Evolutionary conservation across 352 stramenopile genomes (phyloP).

Genomic region (Phytophthora meadii): DNA sequence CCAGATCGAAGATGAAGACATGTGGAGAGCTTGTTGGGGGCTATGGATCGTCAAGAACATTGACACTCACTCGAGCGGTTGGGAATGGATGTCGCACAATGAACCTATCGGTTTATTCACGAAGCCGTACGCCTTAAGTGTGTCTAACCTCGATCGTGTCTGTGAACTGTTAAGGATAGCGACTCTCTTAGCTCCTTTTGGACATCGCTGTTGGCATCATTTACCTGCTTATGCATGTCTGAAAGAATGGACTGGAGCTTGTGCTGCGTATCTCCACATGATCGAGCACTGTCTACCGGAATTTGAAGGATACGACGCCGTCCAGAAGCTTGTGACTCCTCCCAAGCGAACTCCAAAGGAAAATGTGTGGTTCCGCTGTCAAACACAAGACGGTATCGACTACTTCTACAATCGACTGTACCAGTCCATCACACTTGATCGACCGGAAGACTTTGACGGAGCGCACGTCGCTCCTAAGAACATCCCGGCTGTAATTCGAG

Average conservation of each 20-base stretch:
- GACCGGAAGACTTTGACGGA: slow-evolving; percentile 66
- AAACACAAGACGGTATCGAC: slow-evolving; percentile 49
- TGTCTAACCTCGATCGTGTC: slow-evolving; percentile 45
- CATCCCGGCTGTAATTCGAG: slow-evolving; percentile 55
- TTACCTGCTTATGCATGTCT: slow-evolving; percentile 63
- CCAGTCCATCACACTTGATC: slow-evolving; percentile 50
- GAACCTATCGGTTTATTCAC: slow-evolving; percentile 75
- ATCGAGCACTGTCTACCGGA: slow-evolving; percentile 52
- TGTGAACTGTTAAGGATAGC: slow-evolving; percentile 36
- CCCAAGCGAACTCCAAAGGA: slow-evolving; percentile 56
- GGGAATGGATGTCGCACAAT: slow-evolving; percentile 72
- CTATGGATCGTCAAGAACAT: slow-evolving; percentile 86
- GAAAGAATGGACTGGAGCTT: slow-evolving; percentile 55
- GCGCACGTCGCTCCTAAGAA: slow-evolving; percentile 27
- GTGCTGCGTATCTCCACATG: slow-evolving; percentile 66
- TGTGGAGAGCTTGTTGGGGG: slow-evolving; percentile 61
- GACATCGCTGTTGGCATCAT: slow-evolving; percentile 60
- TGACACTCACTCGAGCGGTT: slow-evolving; percentile 63
- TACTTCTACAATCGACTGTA: slow-evolving; percentile 76
- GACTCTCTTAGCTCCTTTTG: slow-evolving; percentile 17
- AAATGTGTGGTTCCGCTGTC: slow-evolving; percentile 70
- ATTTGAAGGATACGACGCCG: slow-evolving; percentile 48
- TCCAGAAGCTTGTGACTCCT: slow-evolving; percentile 54
- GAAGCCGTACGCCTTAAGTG: slow-evolving; percentile 67
- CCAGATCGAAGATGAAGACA: slow-evolving; percentile 32